Conservation (phyloP, 371 early-diverging fungal genomes). For the Amoeboaphelidium occidentale region DNA sequence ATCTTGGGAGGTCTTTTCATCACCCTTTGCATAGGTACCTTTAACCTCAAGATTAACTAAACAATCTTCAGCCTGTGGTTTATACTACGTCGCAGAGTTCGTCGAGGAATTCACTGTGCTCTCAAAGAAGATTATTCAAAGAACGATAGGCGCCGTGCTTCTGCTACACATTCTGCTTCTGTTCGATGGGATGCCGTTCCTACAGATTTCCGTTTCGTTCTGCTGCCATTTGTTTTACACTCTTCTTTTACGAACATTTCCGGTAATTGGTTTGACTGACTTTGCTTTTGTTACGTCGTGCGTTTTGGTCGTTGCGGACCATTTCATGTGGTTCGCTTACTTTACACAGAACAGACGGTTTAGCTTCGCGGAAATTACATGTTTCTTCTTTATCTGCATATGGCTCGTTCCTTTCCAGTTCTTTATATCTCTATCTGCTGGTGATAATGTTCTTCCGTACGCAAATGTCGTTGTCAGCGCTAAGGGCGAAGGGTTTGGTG, state of each 20-base stretch:
- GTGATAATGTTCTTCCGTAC: slow-evolving; percentile 49
- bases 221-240: slow-evolving; percentile 41
- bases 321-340: slow-evolving; percentile 64
- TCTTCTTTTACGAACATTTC: slow-evolving; percentile 32
- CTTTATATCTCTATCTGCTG: slow-evolving; percentile 60
- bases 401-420: slow-evolving; percentile 68
- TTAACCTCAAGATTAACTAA: background rate
- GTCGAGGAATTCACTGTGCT: slow-evolving; percentile 52
- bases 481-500: no score
- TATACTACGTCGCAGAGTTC: slow-evolving; percentile 52
- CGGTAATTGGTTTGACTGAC: slow-evolving; percentile 34
- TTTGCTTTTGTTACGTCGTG: slow-evolving; percentile 34
- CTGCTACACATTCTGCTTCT: slow-evolving; percentile 32
- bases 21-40: slow-evolving; percentile 12
- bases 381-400: slow-evolving; percentile 60
- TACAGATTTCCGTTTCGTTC: slow-evolving; percentile 30
- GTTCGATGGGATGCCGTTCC: slow-evolving; percentile 39
- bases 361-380: slow-evolving; percentile 40
- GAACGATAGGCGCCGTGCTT: slow-evolving; percentile 20
- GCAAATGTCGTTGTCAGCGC: no score
- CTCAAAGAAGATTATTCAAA: slow-evolving; percentile 26
- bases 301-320: slow-evolving; percentile 52
- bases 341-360: slow-evolving; percentile 17
- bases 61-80: slow-evolving; percentile 36
- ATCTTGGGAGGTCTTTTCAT: slow-evolving; percentile 13